Evolutionary conservation across 2,329 filamentous ascomycete genomes (phyloP), one percentile per base, ranked within the genome.

Genomic region (Pseudocercospora cruenta): DNA sequence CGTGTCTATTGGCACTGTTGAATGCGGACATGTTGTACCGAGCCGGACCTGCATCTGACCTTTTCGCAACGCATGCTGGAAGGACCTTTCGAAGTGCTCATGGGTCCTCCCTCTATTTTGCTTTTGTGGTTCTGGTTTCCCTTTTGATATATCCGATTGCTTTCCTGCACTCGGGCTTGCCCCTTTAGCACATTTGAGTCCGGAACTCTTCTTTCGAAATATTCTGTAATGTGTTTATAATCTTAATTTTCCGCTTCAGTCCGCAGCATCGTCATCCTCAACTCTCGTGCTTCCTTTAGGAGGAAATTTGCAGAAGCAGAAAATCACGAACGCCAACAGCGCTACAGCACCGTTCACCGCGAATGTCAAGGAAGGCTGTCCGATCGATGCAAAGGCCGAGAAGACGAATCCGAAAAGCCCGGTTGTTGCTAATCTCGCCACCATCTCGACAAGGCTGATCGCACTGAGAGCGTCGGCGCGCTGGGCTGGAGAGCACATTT

Each of bases 371-470:
- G 89, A 83, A 0, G 86, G 82, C 71, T 84, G 83, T 0, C 88
- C 89, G 0, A 85, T 79, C 36, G 84, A 81, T 0, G 90, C 87
- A 53, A 92, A 82, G 0, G 82, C 85, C 0, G 88, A 85, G 74
- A 91, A 92, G 0, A 90, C 80, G 14, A 90, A 81, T 0, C 90
- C 90, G 69, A 92, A 92, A 0, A 91, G 70, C 0, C 87, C 65
- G 86, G 87, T 76, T 0, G 88, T 92, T 0, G 84, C 80, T 1
- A 92, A 77, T 24, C 85, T 81, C 0, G 89, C 90, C 33, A 91
- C 83, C 69, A 90, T 91, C 73, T 92, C 90, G 0, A 92, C 86
- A 0, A 92, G 79, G 0, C 88, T 91, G 12, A 92, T 88, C 0
- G 88, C 89, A 45, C 88, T 88, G 2, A 92, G 79, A 0, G 90